Base-by-base conservation (phyloP, 169 alveolate genomes). In the Miamiensis avidus region DNA sequence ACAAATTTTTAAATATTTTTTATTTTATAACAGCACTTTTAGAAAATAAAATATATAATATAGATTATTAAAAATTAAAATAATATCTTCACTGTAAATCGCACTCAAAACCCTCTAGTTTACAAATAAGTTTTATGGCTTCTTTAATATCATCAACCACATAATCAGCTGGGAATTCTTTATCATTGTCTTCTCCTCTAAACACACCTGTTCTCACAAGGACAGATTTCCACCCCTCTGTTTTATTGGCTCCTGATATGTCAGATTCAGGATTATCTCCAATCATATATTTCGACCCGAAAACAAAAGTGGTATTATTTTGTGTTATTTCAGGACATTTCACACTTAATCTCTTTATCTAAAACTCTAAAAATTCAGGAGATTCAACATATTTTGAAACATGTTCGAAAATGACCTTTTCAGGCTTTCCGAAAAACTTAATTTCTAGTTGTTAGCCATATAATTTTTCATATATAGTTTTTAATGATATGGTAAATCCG, bases 141-240 rank as follows among this genome's bases (percentile, higher is more conserved):
- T 83, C 92, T 74, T 77, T 85, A 0, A 87, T 31, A 34, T 84
- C 88, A 34, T 83, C 31, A 26, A 91, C 92, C 20, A 91, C 95
- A 69, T 91, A 81, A 25, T 88, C 74, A 11, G 92, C 95, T 20
- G 95, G 95, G 31, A 81, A 65, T 31, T 84, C 82, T 26, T 83
- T 81, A 49, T 82, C 90, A 81, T 82, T 82, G 4, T 75, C 84
- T 30, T 76, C 74, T 6, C 90, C 93, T 29, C 74, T 29, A 49
- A 76, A 84, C 25, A 89, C 84, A 0, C 93, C 93, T 1, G 89
- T 85, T 72, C 88, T 89, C 0, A 89, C 93, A 74, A 89, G 34
- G 49, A 89, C 74, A 28, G 89, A 82, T 75, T 69, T 72, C 93
- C 89, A 85, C 26, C 89, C 89, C 0, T 4, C 26, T 11, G 79